Evolutionary conservation across 2,329 filamentous ascomycete genomes (phyloP).

Genomic region (Thermothelomyces thermophilus): DNA sequence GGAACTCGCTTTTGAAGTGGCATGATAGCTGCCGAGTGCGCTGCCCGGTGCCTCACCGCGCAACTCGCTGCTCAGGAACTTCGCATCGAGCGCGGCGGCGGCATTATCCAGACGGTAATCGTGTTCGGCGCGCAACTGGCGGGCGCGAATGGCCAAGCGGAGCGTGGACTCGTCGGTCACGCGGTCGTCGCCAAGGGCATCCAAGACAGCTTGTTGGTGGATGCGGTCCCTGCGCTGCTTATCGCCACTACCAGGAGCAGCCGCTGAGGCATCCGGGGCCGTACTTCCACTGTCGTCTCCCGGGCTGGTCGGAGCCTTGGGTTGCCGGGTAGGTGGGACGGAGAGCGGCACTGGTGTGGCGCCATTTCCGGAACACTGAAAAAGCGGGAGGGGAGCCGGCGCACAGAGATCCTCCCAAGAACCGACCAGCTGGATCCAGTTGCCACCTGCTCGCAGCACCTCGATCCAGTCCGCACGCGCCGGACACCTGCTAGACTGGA

Average conservation of each 20-base stretch:
- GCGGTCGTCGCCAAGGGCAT: conserved; percentile 60
- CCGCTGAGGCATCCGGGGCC: background rate
- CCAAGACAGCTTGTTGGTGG: conserved; percentile 59
- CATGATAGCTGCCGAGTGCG: background rate
- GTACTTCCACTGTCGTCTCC: background rate
- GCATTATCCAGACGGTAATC: conserved; percentile 33
- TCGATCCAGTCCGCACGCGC: conserved; percentile 77
- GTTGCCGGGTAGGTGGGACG: conserved; percentile 10
- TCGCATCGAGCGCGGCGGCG: conserved; percentile 19
- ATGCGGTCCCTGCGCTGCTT: conserved; percentile 52
- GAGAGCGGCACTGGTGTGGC: conserved; percentile 5
- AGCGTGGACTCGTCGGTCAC: conserved; percentile 62
- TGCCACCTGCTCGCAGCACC: conserved; percentile 58
- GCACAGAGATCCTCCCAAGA: conserved; percentile 68
- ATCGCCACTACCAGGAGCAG: conserved; percentile 33
- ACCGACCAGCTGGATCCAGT: conserved; percentile 60
- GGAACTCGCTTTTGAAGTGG: background rate
- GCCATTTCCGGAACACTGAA: conserved; percentile 15
- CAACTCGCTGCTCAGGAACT: conserved; percentile 29
- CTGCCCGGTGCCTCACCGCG: background rate
- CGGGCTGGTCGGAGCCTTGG: conserved; percentile 31
- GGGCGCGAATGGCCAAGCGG: conserved; percentile 54
- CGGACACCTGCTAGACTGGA: conserved; percentile 64
- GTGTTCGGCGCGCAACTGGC: conserved; percentile 52
- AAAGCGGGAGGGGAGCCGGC: conserved; percentile 46